A percentile compares a stretch with the other conserved stretches of the same genome.
These are phyloP conservation scores for Evansstolkia leycettana DNA, from an alignment of 495 filamentous ascomycete genomes.

Conservation along the genomic window DNA sequence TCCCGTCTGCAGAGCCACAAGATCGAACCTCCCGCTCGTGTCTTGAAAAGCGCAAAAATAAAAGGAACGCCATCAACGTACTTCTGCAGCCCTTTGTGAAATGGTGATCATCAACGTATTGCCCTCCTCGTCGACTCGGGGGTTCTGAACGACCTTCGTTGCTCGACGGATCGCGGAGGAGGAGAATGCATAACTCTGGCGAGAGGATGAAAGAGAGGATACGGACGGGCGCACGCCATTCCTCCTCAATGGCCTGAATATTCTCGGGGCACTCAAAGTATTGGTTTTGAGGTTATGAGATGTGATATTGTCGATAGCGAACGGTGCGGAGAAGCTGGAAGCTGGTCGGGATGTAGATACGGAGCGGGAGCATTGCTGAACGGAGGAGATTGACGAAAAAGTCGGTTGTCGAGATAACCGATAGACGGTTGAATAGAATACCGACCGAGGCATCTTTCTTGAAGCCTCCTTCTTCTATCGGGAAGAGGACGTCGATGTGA, in stretches of 20 bases:
- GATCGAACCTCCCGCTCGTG: neutral
- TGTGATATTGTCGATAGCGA: constrained; percentile 11
- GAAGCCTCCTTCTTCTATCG: no score
- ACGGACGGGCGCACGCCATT: neutral
- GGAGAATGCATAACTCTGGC: constrained; percentile 19
- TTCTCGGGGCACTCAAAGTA: neutral
- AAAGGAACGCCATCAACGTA: constrained; percentile 26
- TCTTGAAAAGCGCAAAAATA: neutral
- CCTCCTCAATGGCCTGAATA: neutral
- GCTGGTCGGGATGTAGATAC: constrained; percentile 17
- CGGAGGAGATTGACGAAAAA: neutral
- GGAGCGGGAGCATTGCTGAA: constrained; percentile 7
- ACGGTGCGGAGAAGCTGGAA: constrained; percentile 24
- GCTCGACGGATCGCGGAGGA: constrained; percentile 17
- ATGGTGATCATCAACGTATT: constrained; percentile 70
- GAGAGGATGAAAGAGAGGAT: constrained; percentile 2
- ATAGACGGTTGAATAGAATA: constrained; percentile 12
- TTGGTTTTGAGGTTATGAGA: constrained; percentile 3
- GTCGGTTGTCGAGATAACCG: constrained; percentile 9
- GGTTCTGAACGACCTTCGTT: constrained; percentile 24
- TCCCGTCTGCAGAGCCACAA: neutral
- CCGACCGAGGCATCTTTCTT: constrained; percentile 19
- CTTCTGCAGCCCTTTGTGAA: constrained; percentile 67
- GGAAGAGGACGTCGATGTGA: no score
- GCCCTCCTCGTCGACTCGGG: constrained; percentile 55